These are phyloP conservation scores for Lentithecium fluviatile DNA, from an alignment of 495 filamentous ascomycete species.

Conservation along the genomic window DNA sequence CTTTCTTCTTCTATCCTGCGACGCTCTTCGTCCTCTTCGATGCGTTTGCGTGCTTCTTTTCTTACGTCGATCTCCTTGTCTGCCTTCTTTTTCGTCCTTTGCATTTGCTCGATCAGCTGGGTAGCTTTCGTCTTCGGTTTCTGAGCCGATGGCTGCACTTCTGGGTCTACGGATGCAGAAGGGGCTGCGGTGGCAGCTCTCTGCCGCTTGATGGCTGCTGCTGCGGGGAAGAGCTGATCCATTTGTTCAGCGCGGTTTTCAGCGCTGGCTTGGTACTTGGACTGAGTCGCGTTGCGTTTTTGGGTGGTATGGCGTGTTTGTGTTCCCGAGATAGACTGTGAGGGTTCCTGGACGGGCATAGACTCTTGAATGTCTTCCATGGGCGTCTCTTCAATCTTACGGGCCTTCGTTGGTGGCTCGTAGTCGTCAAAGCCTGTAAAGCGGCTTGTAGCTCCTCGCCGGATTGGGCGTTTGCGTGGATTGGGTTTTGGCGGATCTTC, in stretches of 20 bases:
- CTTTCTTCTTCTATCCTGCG: constrained; percentile 59
- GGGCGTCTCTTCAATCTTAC: constrained; percentile 25
- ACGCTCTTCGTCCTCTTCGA: constrained; percentile 67
- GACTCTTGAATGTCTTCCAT: constrained; percentile 34
- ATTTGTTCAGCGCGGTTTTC: constrained; percentile 56
- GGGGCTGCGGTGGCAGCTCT: constrained; percentile 48
- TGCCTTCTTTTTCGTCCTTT: constrained; percentile 44
- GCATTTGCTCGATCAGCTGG: constrained; percentile 11
- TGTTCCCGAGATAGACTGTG: not conserved
- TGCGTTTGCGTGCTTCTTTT: constrained; percentile 63
- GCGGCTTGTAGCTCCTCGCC: constrained; percentile 53
- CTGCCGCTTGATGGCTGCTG: constrained; percentile 70
- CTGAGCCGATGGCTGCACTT: constrained; percentile 32
- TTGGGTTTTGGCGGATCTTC: constrained; percentile 27
- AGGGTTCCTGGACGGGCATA: not conserved
- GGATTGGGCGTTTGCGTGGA: constrained; percentile 42
- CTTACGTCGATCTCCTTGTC: constrained; percentile 57
- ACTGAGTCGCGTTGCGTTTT: constrained; percentile 46
- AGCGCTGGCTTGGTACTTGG: constrained; percentile 34
- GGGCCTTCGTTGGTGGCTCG: constrained; percentile 39
- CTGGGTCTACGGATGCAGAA: constrained; percentile 30
- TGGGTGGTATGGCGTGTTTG: constrained; percentile 10
- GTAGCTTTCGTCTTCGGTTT: constrained; percentile 33
- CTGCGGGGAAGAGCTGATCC: constrained; percentile 66
- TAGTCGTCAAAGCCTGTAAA: constrained; percentile 76